Base-by-base conservation (phyloP, 345 rosid species). In the Euclidium syriacum region DNA sequence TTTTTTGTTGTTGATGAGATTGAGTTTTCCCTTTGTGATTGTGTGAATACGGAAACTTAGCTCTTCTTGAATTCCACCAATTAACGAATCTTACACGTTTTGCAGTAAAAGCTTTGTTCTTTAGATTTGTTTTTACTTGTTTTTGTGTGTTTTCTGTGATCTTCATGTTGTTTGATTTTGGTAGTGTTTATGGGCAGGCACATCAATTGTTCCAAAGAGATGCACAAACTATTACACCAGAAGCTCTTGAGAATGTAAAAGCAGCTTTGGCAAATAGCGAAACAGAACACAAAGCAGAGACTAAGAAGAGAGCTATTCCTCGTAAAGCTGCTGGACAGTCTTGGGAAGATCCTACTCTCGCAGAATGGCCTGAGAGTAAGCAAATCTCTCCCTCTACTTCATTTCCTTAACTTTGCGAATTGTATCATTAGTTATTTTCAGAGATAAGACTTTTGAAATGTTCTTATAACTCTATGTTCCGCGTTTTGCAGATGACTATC, bases 331-430 rank as follows among this genome's bases (percentile, higher is more conserved):
- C 99, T 29, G 97, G 99, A 14, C 97, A 81, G 57, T 25, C 78
- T 10, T 94, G 96, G 99, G 99, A 94, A 79, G 99, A 94, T 80
- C 96, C 96, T 4, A 87, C 92, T 0, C 97, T 94, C 70, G 71
- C 99, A 3, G 97, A 94, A 5, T 94, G 99, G 99, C 99, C 99
- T 25, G 99, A 94, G 76, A 94, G 99, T 94, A 78, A 51, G 79
- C 44, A 46, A n/a, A 1, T 52, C 43, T 15, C 4, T 30, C 32
- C 25, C 24, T 57, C 20, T 61, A 10, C 60, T 15, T 10, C 17
- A 58, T 50, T 24, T 33, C 51, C 9, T 44, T 62, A 42, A 58
- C 23, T 70, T 63, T 62, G 12, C 17, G 10, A 57, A 26, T 69
- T 23, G 38, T n/a, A 38, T 61, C 6, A 36, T 2, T 49, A 18